Percentiles rank a stretch among this genome's conserved stretches.
Conservation (phyloP, 2,329 filamentous ascomycete species). For the Didymella segeticola region DNA sequence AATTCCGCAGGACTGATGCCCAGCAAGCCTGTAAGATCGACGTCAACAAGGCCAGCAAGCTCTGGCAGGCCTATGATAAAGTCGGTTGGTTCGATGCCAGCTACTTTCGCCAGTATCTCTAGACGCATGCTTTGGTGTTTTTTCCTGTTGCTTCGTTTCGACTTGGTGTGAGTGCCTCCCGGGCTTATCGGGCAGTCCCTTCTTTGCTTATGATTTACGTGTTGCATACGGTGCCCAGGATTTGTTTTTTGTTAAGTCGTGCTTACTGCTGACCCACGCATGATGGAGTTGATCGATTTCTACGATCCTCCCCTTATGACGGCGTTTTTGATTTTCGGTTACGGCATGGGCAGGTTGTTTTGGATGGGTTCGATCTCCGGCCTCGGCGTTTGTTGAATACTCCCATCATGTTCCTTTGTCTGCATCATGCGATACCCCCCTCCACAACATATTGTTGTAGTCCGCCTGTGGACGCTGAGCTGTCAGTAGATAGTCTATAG, state of each 20-base stretch:
- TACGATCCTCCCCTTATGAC: constrained; percentile 23
- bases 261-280: constrained; percentile 26
- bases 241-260: constrained; percentile 23
- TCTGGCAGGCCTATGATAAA: constrained; percentile 88
- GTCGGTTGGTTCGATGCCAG: constrained; percentile 78
- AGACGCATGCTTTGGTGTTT: constrained; percentile 2
- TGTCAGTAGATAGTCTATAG: constrained; percentile 14
- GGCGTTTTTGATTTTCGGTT: constrained; percentile 30
- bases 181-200: neutral
- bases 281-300: constrained; percentile 21
- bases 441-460: constrained; percentile 28
- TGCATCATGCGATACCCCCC: constrained; percentile 28
- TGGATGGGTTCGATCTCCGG: constrained; percentile 4
- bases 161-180: neutral
- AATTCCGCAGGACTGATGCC: constrained; percentile 93
- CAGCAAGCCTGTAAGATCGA: constrained; percentile 98
- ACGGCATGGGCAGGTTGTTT: constrained; percentile 31
- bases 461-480: constrained; percentile 13
- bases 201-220: constrained; percentile 27
- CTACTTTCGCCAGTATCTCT: constrained; percentile 56
- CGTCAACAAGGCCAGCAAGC: constrained; percentile 93
- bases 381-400: constrained; percentile 26
- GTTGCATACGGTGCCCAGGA: constrained; percentile 33
- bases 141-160: neutral
- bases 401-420: constrained; percentile 17